Percentiles rank a stretch among this genome's conserved stretches.
phyloP scores from a whole-genome alignment of 2,329 filamentous ascomycete genomes.

The Cladophialophora psammophila region DNA sequence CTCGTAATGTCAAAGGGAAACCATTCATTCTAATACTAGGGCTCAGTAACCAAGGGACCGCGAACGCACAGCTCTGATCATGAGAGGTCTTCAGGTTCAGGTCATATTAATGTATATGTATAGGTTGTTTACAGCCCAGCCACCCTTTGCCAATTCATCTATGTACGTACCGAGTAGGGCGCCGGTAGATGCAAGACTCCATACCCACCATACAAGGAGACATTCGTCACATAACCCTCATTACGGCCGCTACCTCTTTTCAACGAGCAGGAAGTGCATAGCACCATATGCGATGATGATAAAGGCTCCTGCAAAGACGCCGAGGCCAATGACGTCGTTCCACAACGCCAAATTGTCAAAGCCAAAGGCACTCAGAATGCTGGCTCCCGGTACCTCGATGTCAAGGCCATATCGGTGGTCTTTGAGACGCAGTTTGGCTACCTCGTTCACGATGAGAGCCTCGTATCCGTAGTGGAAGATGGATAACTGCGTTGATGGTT shows the following conservation, averaged over 20 bases:
- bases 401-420: constrained; percentile 96
- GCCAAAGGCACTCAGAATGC: constrained; percentile 92
- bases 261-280: constrained; percentile 92
- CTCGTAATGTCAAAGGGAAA: background rate
- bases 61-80: background rate
- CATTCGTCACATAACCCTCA: constrained; percentile 11
- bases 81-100: background rate
- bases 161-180: constrained; percentile 2
- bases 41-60: background rate
- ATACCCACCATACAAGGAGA: background rate
- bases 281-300: constrained; percentile 86
- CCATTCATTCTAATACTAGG: background rate
- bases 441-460: constrained; percentile 95
- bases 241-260: constrained; percentile 69
- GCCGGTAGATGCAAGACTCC: background rate
- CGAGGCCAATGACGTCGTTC: constrained; percentile 82
- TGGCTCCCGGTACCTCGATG: constrained; percentile 92
- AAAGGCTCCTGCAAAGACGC: constrained; percentile 81
- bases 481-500: constrained; percentile 65
- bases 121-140: background rate
- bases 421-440: constrained; percentile 83
- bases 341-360: constrained; percentile 89
- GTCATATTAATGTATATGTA: constrained; percentile 14
- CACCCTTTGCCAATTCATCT: background rate
- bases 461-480: constrained; percentile 99